A percentile compares a stretch with the other conserved stretches of the same genome.
These are phyloP conservation scores for Fibroporia radiculosa DNA, from an alignment of 768 basidiomycete genomes.

Conservation along the genomic window DNA sequence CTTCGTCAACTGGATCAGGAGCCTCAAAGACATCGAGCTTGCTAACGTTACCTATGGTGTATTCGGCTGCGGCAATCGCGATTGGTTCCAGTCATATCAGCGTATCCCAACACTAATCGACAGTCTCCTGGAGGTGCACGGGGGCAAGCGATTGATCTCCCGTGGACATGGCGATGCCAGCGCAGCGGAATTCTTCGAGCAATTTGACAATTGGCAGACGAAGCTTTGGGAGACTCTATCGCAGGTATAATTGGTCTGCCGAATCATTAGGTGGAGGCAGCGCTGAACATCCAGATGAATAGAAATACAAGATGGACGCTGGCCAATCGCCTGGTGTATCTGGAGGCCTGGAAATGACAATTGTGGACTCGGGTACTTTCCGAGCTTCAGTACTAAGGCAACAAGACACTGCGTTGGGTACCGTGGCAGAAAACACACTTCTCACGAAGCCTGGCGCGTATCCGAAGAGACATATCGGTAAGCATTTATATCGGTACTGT, in stretches of 20 bases:
- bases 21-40: slow-evolving; percentile 21
- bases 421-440: slow-evolving; percentile 31
- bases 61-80: slow-evolving; percentile 43
- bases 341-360: slow-evolving; percentile 23
- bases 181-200: slow-evolving; percentile 34
- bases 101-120: slow-evolving; percentile 36
- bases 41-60: slow-evolving; percentile 32
- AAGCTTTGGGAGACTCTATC: slow-evolving; percentile 30
- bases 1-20: slow-evolving; percentile 35
- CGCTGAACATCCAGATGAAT: not conserved
- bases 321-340: not conserved
- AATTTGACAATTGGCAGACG: slow-evolving; percentile 36
- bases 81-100: slow-evolving; percentile 42
- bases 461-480: slow-evolving; percentile 37
- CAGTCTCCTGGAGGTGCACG: slow-evolving; percentile 24
- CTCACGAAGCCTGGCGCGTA: slow-evolving; percentile 32
- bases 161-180: slow-evolving; percentile 37
- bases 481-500: slow-evolving; percentile 1
- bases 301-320: slow-evolving; percentile 23
- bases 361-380: slow-evolving; percentile 24
- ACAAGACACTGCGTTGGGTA: slow-evolving; percentile 29
- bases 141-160: slow-evolving; percentile 28
- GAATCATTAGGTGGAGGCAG: too few species aligned
- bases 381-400: slow-evolving; percentile 31
- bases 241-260: slow-evolving; percentile 20